These are phyloP conservation scores for Tephrocybe sp. DNA, from an alignment of 768 basidiomycete genomes.

Conservation along the genomic window DNA sequence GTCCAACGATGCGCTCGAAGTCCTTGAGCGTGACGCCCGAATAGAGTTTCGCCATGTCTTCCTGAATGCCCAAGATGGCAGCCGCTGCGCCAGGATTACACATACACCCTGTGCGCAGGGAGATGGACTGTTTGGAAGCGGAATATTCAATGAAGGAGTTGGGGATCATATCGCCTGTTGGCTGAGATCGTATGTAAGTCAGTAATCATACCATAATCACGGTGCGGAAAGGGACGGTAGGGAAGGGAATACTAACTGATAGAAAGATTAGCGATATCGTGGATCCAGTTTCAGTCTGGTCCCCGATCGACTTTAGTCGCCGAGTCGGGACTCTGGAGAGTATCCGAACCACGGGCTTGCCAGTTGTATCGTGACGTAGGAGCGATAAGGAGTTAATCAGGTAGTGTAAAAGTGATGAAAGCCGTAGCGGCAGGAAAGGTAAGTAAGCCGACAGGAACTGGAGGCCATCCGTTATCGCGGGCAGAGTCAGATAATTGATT, in stretches of 20 bases:
- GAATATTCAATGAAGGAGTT: slow-evolving; percentile 73
- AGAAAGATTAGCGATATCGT: slow-evolving; percentile 62
- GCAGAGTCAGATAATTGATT: slow-evolving; percentile 75
- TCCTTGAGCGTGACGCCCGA: slow-evolving; percentile 58
- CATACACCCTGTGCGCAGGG: slow-evolving; percentile 82
- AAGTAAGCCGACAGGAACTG: slow-evolving; percentile 76
- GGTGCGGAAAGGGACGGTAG: not conserved
- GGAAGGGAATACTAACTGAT: slow-evolving; percentile 41
- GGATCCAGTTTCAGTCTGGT: slow-evolving; percentile 65
- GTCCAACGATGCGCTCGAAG: slow-evolving; percentile 58
- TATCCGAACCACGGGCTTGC: slow-evolving; percentile 61
- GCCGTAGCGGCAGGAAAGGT: slow-evolving; percentile 73
- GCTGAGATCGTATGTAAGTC: slow-evolving; percentile 35
- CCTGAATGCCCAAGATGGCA: slow-evolving; percentile 62
- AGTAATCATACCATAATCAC: not conserved
- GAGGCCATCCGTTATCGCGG: slow-evolving; percentile 77
- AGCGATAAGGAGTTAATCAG: slow-evolving; percentile 52
- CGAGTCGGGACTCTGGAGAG: slow-evolving; percentile 60
- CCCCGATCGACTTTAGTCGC: slow-evolving; percentile 54
- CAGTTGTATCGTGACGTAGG: slow-evolving; percentile 60
- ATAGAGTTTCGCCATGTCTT: slow-evolving; percentile 60
- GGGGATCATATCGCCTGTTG: slow-evolving; percentile 62
- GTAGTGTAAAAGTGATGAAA: slow-evolving; percentile 66
- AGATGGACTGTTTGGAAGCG: slow-evolving; percentile 62
- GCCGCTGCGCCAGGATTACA: slow-evolving; percentile 86